These are phyloP conservation scores for Paraconiothyrium brasiliense DNA, from an alignment of 2,329 filamentous ascomycete genomes.

Conservation along the genomic window DNA sequence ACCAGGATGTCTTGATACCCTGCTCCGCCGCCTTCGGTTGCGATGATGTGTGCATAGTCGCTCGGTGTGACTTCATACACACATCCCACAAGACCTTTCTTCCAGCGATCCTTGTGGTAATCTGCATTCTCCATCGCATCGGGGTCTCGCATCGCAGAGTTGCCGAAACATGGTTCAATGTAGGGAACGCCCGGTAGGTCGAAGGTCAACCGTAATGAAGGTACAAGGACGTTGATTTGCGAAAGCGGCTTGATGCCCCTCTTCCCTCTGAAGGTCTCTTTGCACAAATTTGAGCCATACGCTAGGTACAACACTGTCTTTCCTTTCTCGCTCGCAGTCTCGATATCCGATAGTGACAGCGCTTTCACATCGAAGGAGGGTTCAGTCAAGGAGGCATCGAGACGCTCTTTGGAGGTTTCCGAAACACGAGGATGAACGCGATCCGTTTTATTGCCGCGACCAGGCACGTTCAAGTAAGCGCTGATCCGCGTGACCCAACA, in stretches of 20 bases:
- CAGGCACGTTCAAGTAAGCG: conserved; percentile 22
- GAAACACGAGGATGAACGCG: conserved; percentile 31
- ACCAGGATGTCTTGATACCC: conserved; percentile 87
- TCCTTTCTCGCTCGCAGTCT: conserved; percentile 36
- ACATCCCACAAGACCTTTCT: conserved; percentile 86
- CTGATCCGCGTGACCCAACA: conserved; percentile 22
- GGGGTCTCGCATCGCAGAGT: conserved; percentile 68
- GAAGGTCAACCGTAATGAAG: conserved; percentile 80
- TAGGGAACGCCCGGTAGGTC: conserved; percentile 88
- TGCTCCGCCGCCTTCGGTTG: conserved; percentile 86
- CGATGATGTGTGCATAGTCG: conserved; percentile 87
- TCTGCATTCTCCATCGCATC: conserved; percentile 32
- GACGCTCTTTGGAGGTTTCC: conserved; percentile 38
- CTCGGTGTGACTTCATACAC: conserved; percentile 90
- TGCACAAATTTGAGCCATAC: conserved; percentile 89
- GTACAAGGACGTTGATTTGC: conserved; percentile 82
- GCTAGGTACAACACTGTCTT: conserved; percentile 61
- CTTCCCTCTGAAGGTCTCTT: conserved; percentile 78
- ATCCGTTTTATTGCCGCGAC: conserved; percentile 15
- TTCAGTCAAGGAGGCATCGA: conserved; percentile 45
- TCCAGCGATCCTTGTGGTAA: conserved; percentile 71
- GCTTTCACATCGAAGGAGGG: conserved; percentile 30
- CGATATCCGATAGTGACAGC: conserved; percentile 26
- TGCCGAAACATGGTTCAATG: conserved; percentile 90
- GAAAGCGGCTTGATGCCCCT: conserved; percentile 85